Percentiles rank a stretch among this genome's conserved stretches.
Evolutionary conservation across 495 filamentous ascomycete genomes (phyloP).

Genomic region (Daldinia loculata): DNA sequence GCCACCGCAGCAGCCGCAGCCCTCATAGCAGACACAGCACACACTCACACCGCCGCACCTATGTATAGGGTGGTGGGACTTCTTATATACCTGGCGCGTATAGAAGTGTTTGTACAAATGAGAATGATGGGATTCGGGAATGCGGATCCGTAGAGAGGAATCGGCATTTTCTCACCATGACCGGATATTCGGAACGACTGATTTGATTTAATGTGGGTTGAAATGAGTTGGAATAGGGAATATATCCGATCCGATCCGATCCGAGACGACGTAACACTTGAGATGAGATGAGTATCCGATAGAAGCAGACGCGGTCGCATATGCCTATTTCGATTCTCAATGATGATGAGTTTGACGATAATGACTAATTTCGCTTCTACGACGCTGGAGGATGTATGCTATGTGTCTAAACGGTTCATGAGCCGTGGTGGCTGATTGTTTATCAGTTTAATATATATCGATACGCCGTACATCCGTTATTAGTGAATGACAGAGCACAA

Average conservation of each 20-base stretch:
- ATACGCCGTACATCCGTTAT: neutral
- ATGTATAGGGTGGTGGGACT: constrained; percentile 28
- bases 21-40: constrained; percentile 49
- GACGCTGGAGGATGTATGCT: neutral
- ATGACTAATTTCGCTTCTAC: neutral
- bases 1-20: constrained; percentile 54
- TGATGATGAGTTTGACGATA: constrained; percentile 32
- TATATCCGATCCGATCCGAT: too few relatives aligned
- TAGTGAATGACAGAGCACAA: neutral
- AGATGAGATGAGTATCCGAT: neutral
- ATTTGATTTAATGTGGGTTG: neutral
- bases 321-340: constrained; percentile 15
- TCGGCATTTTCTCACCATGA: neutral
- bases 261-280: neutral
- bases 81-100: neutral
- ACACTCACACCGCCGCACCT: constrained; percentile 47
- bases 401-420: neutral
- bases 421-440: neutral
- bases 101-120: neutral
- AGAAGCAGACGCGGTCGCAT: constrained; percentile 15
- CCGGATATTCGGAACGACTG: neutral
- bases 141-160: neutral
- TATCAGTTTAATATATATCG: neutral
- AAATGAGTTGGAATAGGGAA: too few relatives aligned
- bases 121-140: neutral